Evolutionary conservation across 202 grass and related monocot genomes (phyloP).

Genomic region (Schoenoplectus triqueter): DNA sequence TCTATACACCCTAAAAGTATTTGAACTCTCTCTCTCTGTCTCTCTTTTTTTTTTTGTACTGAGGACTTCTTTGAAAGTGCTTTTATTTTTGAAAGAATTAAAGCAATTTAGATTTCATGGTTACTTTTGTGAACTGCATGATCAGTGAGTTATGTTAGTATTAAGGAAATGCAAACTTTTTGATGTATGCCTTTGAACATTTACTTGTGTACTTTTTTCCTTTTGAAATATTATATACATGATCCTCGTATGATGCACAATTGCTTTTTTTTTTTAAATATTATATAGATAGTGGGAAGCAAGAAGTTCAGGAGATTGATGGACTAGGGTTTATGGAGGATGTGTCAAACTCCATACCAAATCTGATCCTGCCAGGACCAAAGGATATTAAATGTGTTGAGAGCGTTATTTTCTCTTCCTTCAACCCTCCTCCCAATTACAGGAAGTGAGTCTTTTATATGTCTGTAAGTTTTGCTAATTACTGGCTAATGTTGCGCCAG

Average conservation of each 20-base stretch:
- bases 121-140: conserved; percentile 21
- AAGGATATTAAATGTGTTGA: conserved; percentile 82
- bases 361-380: conserved; percentile 60
- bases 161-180: background rate
- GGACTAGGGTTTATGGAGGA: conserved; percentile 93
- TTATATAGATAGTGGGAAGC: conserved; percentile 66
- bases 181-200: background rate
- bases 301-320: conserved; percentile 72
- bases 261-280: conserved; percentile 16
- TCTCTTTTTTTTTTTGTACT: background rate
- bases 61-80: background rate
- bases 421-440: conserved; percentile 94
- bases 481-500: background rate
- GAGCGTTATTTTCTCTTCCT: conserved; percentile 84
- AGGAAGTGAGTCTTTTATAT: conserved; percentile 62
- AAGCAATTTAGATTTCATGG: conserved; percentile 15
- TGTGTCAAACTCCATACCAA: conserved; percentile 51
- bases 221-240: too few species aligned
- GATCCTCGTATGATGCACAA: background rate
- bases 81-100: conserved; percentile 1
- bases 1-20: conserved; percentile 13
- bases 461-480: background rate
- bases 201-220: background rate
- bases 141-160: conserved; percentile 12
- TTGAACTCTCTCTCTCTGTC: too few species aligned